Percentiles rank a stretch among this genome's conserved stretches.
These are phyloP conservation scores for Fusarium sororula DNA, from an alignment of 2,329 filamentous ascomycete species.

Conservation along the genomic window DNA sequence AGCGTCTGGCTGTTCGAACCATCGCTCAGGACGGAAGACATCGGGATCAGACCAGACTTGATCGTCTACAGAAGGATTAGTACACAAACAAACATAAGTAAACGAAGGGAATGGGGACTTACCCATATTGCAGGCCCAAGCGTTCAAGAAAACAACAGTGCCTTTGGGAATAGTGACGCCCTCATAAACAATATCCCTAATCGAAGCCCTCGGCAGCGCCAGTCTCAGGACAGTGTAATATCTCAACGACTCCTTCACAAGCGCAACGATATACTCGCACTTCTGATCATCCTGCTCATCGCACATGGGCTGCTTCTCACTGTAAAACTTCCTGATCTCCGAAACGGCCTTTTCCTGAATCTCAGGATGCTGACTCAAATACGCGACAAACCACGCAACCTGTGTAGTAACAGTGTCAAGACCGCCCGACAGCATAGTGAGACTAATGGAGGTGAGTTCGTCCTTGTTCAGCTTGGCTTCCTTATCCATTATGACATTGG, in stretches of 20 bases:
- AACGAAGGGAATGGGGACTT: conserved; percentile 32
- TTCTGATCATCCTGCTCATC: conserved; percentile 70
- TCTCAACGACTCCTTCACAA: conserved; percentile 70
- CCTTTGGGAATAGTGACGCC: conserved; percentile 68
- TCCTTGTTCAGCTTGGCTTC: conserved; percentile 69
- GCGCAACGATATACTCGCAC: conserved; percentile 69
- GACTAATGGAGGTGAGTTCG: conserved; percentile 71
- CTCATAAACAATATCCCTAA: conserved; percentile 67
- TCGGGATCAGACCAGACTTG: conserved; percentile 57
- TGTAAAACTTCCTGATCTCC: conserved; percentile 65
- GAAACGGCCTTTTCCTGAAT: conserved; percentile 68
- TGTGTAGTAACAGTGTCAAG: conserved; percentile 73
- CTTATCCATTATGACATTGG: conserved; percentile 71
- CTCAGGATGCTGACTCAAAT: conserved; percentile 67
- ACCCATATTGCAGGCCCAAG: conserved; percentile 76
- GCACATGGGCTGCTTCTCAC: conserved; percentile 63
- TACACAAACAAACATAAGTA: too few species aligned
- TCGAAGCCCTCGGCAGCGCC: conserved; percentile 68
- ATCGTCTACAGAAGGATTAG: conserved; percentile 9
- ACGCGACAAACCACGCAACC: conserved; percentile 70
- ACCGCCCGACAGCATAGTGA: conserved; percentile 75
- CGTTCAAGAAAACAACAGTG: conserved; percentile 72
- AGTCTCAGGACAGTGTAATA: conserved; percentile 71
- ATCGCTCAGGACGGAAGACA: conserved; percentile 66
- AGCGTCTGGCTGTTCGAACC: conserved; percentile 65